Base-by-base conservation (phyloP, 2,329 filamentous ascomycete genomes). In the Diaporthe destruens region DNA sequence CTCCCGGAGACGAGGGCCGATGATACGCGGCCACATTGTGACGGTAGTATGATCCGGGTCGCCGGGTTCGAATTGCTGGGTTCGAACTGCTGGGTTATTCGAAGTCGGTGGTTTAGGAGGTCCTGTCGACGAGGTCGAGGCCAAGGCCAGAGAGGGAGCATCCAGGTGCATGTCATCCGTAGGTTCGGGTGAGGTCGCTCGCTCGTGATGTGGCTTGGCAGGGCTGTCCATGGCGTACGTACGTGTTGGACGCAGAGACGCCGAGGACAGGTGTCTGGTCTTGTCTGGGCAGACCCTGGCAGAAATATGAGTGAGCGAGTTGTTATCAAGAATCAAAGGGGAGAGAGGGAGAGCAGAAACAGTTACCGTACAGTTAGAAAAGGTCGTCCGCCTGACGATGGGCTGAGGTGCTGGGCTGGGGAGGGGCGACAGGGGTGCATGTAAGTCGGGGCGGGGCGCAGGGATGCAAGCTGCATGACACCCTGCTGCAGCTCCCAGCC, bases 381-480 rank as follows among this genome's bases (percentile, higher is more conserved):
- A n/a, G n/a, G n/a, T n/a, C n/a, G n/a, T n/a, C n/a, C n/a, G n/a
- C n/a, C 23, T 36, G 59, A 34, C 57, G 32, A 36, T 29, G 39
- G 42, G 9, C 44, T 42, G 59, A 63, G 59, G 39, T 63, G 59
- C 12, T 42, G 39, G n/a, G 57, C 25, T 63, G 59, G 29, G 29
- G 29, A 29, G 42, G 18, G 42, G 18, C 20, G 61, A 36, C 61
- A 51, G 61, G 61, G 61, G 14, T 65, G 20, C 61, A 65, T 65
- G 61, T 65, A 51, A 65, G 61, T 51, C 23, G 44, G 61, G 57
- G 44, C 29, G 57, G 44, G 57, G 39, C 3, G 44, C 61, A 65
- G 61, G 61, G 61, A 65, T 51, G 25, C 29, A 6, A 65, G 57
- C 39, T 63, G 57, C 57, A 63, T 47, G 23, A 23, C 36, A 3